phyloP scores from a whole-genome alignment of 1,284 basidiomycete genomes.

The Marasmius oreades region DNA sequence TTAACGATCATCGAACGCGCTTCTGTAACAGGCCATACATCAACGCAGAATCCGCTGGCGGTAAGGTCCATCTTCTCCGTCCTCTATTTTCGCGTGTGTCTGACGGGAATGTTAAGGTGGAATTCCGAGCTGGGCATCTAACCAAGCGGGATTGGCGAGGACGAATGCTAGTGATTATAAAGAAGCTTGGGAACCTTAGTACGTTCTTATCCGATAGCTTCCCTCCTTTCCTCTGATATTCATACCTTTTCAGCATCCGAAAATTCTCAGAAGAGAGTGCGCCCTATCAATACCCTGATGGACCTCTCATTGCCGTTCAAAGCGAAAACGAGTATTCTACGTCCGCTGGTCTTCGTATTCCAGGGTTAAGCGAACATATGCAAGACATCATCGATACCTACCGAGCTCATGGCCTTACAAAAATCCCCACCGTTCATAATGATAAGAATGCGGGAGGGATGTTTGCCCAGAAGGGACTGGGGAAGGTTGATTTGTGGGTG shows the following conservation, averaged over 20 bases:
- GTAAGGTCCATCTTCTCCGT: slow-evolving; percentile 17
- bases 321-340: slow-evolving; percentile 48
- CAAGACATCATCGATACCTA: slow-evolving; percentile 38
- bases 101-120: slow-evolving; percentile 30
- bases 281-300: slow-evolving; percentile 33
- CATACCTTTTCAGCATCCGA: no score
- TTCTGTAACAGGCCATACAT: slow-evolving; percentile 26
- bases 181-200: slow-evolving; percentile 44
- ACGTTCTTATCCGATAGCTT: slow-evolving; percentile 7
- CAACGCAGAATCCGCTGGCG: slow-evolving; percentile 36
- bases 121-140: slow-evolving; percentile 46
- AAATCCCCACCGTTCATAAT: slow-evolving; percentile 40
- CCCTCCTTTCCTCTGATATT: not conserved
- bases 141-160: slow-evolving; percentile 37
- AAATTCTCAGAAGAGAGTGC: not conserved
- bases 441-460: slow-evolving; percentile 31
- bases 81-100: not conserved
- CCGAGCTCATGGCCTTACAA: slow-evolving; percentile 35
- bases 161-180: slow-evolving; percentile 41
- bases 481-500: slow-evolving; percentile 39
- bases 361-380: slow-evolving; percentile 34
- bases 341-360: slow-evolving; percentile 22
- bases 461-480: slow-evolving; percentile 28
- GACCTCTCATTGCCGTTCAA: slow-evolving; percentile 46
- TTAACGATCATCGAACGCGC: not conserved